Evolutionary conservation across 305 asterid genomes (phyloP).

Genomic region (Plantago coronopus): DNA sequence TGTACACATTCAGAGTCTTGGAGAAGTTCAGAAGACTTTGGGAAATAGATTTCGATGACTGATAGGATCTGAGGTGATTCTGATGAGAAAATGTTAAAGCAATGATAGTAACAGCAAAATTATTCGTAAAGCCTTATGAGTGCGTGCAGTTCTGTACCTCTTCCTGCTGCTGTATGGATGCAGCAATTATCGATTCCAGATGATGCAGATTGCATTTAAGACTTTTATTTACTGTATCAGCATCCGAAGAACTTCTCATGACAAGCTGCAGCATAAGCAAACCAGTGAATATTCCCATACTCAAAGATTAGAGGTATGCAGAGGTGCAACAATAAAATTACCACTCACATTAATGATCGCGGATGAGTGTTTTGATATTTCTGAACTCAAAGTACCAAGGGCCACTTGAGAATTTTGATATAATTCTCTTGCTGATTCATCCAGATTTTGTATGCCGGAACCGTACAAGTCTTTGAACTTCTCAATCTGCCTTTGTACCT

Average conservation of each 20-base stretch:
- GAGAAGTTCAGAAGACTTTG: constrained; percentile 35
- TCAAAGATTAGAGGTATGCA: too few species aligned
- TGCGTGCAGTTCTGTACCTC: constrained; percentile 33
- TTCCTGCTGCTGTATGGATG: constrained; percentile 35
- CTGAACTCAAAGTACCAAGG: constrained; percentile 39
- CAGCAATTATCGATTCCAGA: constrained; percentile 29
- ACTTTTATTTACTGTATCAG: constrained; percentile 28
- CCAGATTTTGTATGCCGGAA: constrained; percentile 35
- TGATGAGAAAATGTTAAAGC: constrained; percentile 21
- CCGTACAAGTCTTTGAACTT: constrained; percentile 29
- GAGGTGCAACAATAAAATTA: constrained; percentile 14
- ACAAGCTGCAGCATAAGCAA: constrained; percentile 31
- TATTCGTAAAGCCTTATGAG: neutral
- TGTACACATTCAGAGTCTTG: constrained; percentile 42
- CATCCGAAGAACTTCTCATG: constrained; percentile 33
- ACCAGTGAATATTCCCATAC: constrained; percentile 7
- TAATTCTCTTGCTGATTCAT: constrained; percentile 37
- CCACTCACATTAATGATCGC: constrained; percentile 33
- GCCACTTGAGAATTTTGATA: constrained; percentile 35
- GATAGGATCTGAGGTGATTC: constrained; percentile 37
- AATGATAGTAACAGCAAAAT: neutral
- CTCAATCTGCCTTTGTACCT: constrained; percentile 34
- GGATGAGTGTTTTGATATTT: constrained; percentile 39
- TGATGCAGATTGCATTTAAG: constrained; percentile 32
- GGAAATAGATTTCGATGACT: constrained; percentile 39